A percentile compares a stretch with the other conserved stretches of the same genome.
Evolutionary conservation across 1,139 yeast genomes (phyloP).

Genomic region (Protomyces pachydermus): DNA sequence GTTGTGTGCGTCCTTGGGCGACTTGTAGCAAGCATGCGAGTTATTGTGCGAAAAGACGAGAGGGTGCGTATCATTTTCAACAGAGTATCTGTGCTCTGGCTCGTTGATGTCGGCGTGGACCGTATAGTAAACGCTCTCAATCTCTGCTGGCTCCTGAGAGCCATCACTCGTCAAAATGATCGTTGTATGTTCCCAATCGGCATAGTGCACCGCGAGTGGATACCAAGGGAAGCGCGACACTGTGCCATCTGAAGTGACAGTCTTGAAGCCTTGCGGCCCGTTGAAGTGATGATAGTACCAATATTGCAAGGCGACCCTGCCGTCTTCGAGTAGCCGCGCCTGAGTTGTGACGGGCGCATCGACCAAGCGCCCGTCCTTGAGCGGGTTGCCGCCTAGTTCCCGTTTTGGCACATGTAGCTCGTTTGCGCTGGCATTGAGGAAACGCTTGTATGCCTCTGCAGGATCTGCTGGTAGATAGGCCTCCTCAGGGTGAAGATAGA

Average conservation of each 20-base stretch:
- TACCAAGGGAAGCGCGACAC: slow-evolving; percentile 22
- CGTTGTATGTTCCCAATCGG: slow-evolving; percentile 26
- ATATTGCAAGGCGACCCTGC: slow-evolving; percentile 21
- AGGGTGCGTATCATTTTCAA: slow-evolving; percentile 16
- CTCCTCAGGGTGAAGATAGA: slow-evolving; percentile 20
- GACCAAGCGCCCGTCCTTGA: slow-evolving; percentile 3
- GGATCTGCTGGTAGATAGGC: slow-evolving; percentile 23
- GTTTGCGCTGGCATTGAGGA: slow-evolving; percentile 13
- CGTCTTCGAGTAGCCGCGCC: slow-evolving; percentile 18
- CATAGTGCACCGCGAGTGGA: slow-evolving; percentile 25
- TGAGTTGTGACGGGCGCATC: slow-evolving; percentile 25
- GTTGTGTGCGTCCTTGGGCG: slow-evolving; percentile 21
- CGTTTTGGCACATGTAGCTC: slow-evolving; percentile 13
- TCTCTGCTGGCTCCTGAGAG: background rate
- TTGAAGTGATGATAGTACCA: slow-evolving; percentile 25
- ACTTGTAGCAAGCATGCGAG: slow-evolving; percentile 18
- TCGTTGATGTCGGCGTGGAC: slow-evolving; percentile 27
- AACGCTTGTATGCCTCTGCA: background rate
- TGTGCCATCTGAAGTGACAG: slow-evolving; percentile 7
- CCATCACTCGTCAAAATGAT: slow-evolving; percentile 3
- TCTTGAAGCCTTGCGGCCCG: slow-evolving; percentile 26
- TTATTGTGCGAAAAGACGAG: slow-evolving; percentile 23
- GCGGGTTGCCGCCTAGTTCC: slow-evolving; percentile 6
- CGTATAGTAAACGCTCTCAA: slow-evolving; percentile 24
- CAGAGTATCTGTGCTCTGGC: slow-evolving; percentile 7